Evolutionary conservation across 2,329 filamentous ascomycete genomes (phyloP).

Genomic region (Pleomassaria siparia): DNA sequence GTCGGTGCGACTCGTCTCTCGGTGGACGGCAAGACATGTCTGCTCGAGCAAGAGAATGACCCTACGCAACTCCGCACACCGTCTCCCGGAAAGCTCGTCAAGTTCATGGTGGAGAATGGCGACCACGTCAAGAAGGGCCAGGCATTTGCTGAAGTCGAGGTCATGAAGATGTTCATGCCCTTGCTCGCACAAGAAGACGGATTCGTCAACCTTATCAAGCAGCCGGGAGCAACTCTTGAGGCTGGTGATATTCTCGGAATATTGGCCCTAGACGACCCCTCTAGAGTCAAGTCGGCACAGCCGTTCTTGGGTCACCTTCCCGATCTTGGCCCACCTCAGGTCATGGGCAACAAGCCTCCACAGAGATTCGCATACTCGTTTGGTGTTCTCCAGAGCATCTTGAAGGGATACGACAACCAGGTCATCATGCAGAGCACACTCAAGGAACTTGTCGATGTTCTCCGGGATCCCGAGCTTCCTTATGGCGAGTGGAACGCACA

Average conservation of each 20-base stretch:
- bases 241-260: conserved; percentile 99
- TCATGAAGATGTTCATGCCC: conserved; percentile 99
- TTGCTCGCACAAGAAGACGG: conserved; percentile 92
- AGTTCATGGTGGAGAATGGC: conserved; percentile 95
- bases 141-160: conserved; percentile 94
- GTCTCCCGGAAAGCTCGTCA: conserved; percentile 95
- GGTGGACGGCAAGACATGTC: conserved; percentile 95
- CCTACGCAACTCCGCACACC: conserved; percentile 94
- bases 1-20: conserved; percentile 93
- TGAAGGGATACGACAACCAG: conserved; percentile 94
- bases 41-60: conserved; percentile 98
- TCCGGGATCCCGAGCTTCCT: conserved; percentile 85
- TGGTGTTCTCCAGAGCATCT: conserved; percentile 81
- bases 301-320: conserved; percentile 91
- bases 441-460: conserved; percentile 84
- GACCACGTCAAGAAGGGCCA: conserved; percentile 90
- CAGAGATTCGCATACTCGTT: conserved; percentile 80
- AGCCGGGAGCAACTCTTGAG: conserved; percentile 95
- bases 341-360: conserved; percentile 87
- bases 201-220: conserved; percentile 97
- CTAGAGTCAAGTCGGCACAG: conserved; percentile 93
- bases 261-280: conserved; percentile 89
- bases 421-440: conserved; percentile 89
- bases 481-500: conserved; percentile 97
- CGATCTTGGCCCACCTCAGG: conserved; percentile 78